A percentile compares a stretch with the other conserved stretches of the same genome.
These are phyloP conservation scores for Margaritispora aquatica DNA, from an alignment of 495 filamentous ascomycete species.

Conservation along the genomic window DNA sequence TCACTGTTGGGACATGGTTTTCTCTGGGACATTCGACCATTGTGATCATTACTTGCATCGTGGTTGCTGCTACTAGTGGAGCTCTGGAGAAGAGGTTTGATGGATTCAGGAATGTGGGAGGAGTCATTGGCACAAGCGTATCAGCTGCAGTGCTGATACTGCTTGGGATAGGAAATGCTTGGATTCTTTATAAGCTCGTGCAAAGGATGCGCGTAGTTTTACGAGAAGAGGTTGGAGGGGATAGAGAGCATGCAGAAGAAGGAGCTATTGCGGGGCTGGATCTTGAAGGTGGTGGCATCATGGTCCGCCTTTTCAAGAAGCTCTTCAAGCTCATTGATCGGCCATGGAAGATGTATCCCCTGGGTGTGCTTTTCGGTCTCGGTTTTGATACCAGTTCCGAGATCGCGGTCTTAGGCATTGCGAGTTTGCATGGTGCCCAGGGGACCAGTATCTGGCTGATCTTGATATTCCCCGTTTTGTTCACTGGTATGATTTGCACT, in stretches of 20 bases:
- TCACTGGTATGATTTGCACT: constrained; percentile 62
- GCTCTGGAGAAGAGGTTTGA: constrained; percentile 75
- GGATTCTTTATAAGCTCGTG: constrained; percentile 74
- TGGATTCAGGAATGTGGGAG: constrained; percentile 72
- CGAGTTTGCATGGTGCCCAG: constrained; percentile 73
- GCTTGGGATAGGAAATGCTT: constrained; percentile 76
- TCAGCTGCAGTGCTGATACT: constrained; percentile 76
- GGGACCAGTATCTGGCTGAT: constrained; percentile 94
- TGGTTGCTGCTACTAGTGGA: constrained; percentile 83
- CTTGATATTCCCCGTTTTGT: constrained; percentile 83
- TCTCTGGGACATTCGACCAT: constrained; percentile 91
- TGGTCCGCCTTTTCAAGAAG: constrained; percentile 64
- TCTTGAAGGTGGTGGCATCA: constrained; percentile 69
- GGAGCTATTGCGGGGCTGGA: constrained; percentile 53
- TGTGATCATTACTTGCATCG: constrained; percentile 83
- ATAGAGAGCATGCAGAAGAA: constrained; percentile 27
- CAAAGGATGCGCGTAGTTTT: constrained; percentile 58
- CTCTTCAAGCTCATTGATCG: constrained; percentile 81
- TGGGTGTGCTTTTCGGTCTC: constrained; percentile 85
- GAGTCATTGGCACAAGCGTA: constrained; percentile 80
- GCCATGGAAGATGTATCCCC: constrained; percentile 96
- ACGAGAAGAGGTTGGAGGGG: constrained; percentile 24
- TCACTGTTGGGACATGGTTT: constrained; percentile 96
- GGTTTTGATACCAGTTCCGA: constrained; percentile 97
- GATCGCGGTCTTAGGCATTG: constrained; percentile 86